Conservation (phyloP, 1,139 yeast genomes). For the Geotrichum fermentans region DNA sequence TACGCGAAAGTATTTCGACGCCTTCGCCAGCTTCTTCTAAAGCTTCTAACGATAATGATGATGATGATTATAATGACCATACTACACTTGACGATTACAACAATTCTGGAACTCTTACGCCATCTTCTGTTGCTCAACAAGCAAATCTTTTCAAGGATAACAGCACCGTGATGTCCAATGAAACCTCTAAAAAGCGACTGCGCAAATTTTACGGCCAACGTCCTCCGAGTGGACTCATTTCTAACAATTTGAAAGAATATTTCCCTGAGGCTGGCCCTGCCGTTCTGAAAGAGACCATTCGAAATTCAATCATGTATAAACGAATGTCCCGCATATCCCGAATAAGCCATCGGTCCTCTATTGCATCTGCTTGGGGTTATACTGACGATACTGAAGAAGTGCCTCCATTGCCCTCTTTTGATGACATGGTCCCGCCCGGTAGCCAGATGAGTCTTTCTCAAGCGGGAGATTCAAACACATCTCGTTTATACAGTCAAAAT, state of each 20-base stretch:
- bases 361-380: slow-evolving; percentile 28
- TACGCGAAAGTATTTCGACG: slow-evolving; percentile 22
- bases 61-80: background rate
- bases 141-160: slow-evolving; percentile 1
- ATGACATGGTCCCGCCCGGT: slow-evolving; percentile 13
- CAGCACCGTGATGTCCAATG: background rate
- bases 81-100: slow-evolving; percentile 18
- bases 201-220: slow-evolving; percentile 70
- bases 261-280: slow-evolving; percentile 79
- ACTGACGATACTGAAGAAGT: slow-evolving; percentile 31
- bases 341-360: slow-evolving; percentile 33
- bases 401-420: slow-evolving; percentile 33
- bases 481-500: background rate
- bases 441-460: background rate
- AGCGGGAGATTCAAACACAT: background rate
- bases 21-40: background rate
- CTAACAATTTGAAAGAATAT: slow-evolving; percentile 82
- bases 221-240: slow-evolving; percentile 89
- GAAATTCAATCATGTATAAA: slow-evolving; percentile 75
- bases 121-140: slow-evolving; percentile 1
- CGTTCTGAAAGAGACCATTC: slow-evolving; percentile 71
- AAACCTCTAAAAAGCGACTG: slow-evolving; percentile 27
- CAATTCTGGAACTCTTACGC: slow-evolving; percentile 18
- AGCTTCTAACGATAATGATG: background rate
- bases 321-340: slow-evolving; percentile 46